These are phyloP conservation scores for Candida broadrunensis DNA, from an alignment of 805 yeast species.

Conservation along the genomic window DNA sequence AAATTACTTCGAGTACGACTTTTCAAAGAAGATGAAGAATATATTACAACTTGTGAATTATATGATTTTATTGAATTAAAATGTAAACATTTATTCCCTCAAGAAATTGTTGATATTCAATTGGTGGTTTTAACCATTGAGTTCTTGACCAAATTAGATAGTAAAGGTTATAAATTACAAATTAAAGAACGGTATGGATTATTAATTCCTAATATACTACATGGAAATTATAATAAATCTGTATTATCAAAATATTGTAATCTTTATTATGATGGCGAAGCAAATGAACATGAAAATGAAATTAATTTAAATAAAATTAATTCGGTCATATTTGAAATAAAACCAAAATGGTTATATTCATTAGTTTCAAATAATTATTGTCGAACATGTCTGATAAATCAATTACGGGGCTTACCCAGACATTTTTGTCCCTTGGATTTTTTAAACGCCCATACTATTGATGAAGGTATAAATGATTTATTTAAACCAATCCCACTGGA, in stretches of 20 bases:
- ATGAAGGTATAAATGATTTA: slow-evolving; percentile 31
- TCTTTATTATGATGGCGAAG: slow-evolving; percentile 13
- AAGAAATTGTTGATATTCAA: slow-evolving; percentile 29
- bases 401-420: slow-evolving; percentile 24
- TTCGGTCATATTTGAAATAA: slow-evolving; percentile 44
- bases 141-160: slow-evolving; percentile 26
- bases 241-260: slow-evolving; percentile 35
- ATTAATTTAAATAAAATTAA: neutral
- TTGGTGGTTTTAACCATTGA: slow-evolving; percentile 26
- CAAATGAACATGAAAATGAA: slow-evolving; percentile 1
- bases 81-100: slow-evolving; percentile 28
- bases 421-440: slow-evolving; percentile 51
- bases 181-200: slow-evolving; percentile 42
- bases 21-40: slow-evolving; percentile 30
- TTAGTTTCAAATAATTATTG: slow-evolving; percentile 45
- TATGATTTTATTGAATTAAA: slow-evolving; percentile 36
- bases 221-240: slow-evolving; percentile 25
- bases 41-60: slow-evolving; percentile 38
- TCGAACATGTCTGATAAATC: slow-evolving; percentile 56
- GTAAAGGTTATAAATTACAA: slow-evolving; percentile 26
- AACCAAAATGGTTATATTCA: slow-evolving; percentile 61
- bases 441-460: slow-evolving; percentile 26
- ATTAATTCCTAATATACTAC: slow-evolving; percentile 40
- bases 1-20: slow-evolving; percentile 38
- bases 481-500: slow-evolving; percentile 19